Base-by-base conservation (phyloP, 1,284 basidiomycete species). In the Malassezia arunalokei region DNA sequence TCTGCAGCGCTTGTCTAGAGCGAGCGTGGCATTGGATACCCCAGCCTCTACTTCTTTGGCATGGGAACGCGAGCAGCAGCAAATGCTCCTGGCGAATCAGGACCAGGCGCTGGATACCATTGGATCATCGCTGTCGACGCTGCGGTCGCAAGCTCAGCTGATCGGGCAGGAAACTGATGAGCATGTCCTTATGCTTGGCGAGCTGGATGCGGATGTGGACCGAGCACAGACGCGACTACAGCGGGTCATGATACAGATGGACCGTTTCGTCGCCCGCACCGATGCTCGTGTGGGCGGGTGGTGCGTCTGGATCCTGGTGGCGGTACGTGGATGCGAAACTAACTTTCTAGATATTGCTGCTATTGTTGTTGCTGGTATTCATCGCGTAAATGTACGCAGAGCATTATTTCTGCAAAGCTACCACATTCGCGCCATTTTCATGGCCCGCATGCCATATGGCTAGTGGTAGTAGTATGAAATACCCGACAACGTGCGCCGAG, bases 271-370 rank as follows among this genome's bases (percentile, higher is more conserved):
- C 3, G 48, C 60, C 20, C 60, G 62, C 29, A 55, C 62, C 20
- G 69, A 72, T 41, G 66, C 66, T 38, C 50, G 65, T n/a, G 45
- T 68, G 30, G 63, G 66, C 8, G 69, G 69, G 6, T 72, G 69
- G 69, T 71, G 68, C 47, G 66, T 71, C 5, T 72, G 69, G 69
- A 57, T 72, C 15, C 54, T 72, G 45, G 59, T 72, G 20, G 58
- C 63, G 8, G 57, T 63, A 50, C 57, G 60, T 60, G 27, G 6
- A 39, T 20, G 11, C 31, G 30, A 29, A 24, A 38, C 30, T 15
- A 15, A 12, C 5, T 5, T 12, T 12, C 3, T 5, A 35, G 33
- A 5, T 35, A 35, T 35, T 49, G 28, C 14, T 49, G 15, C 20
- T 46, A 6, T 37, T 55, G 8, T 47, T 55, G 6, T 33, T 55